Conservation (phyloP, 2,329 filamentous ascomycete genomes). For the Cladophialophora exuberans region DNA sequence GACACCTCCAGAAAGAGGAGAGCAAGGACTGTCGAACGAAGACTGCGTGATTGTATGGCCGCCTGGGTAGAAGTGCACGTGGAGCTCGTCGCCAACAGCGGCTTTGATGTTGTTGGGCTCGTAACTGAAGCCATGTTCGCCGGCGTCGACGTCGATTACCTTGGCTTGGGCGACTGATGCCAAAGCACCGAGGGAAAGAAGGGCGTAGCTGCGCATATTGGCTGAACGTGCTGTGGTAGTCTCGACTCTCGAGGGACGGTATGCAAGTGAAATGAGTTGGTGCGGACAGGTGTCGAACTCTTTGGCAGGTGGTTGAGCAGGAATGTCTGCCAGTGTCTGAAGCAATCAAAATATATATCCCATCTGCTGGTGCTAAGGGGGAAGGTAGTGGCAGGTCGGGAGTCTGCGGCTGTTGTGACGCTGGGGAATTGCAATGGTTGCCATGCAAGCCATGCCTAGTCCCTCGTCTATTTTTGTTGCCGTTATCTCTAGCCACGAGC, state of each 20-base stretch:
- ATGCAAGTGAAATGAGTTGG: not conserved
- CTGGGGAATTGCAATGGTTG: not conserved
- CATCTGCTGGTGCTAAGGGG: not conserved
- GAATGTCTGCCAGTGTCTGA: too few relatives aligned
- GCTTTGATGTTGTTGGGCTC: conserved; percentile 50
- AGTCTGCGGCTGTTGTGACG: not conserved
- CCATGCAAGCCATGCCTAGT: not conserved
- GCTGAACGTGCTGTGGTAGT: not conserved
- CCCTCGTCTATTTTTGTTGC: conserved; percentile 7
- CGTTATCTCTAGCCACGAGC: not conserved
- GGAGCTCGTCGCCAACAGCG: conserved; percentile 50
- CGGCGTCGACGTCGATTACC: conserved; percentile 20
- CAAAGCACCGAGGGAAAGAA: conserved; percentile 7
- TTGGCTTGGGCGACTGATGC: not conserved
- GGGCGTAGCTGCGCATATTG: conserved; percentile 11
- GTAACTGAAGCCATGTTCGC: conserved; percentile 44
- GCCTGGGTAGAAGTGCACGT: conserved; percentile 57
- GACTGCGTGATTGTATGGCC: conserved; percentile 56
- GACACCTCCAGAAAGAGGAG: conserved; percentile 43
- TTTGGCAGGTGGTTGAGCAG: not conserved
- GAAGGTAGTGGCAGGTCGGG: not conserved
- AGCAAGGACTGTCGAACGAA: conserved; percentile 54
- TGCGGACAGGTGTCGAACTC: not conserved
- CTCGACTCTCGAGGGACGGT: too few relatives aligned
- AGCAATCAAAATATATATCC: not conserved